Percentiles rank a stretch among this genome's conserved stretches.
Evolutionary conservation across 2,329 filamentous ascomycete genomes (phyloP).

Genomic region (Colletotrichum abscissum): DNA sequence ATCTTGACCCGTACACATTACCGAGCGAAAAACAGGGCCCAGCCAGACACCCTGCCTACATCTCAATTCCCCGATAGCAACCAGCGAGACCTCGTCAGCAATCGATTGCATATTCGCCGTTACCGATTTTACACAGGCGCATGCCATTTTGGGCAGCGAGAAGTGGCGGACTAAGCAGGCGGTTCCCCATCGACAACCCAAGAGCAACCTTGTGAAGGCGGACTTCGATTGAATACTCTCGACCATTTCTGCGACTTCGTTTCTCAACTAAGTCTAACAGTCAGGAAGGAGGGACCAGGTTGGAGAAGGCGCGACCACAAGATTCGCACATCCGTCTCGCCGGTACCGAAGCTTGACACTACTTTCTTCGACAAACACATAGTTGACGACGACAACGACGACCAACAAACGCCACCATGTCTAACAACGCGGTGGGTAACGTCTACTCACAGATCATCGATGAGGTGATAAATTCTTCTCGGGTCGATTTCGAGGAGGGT

Average conservation of each 20-base stretch:
- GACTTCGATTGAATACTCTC: not conserved
- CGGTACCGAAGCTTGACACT: not conserved
- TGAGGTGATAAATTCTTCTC: constrained; percentile 91
- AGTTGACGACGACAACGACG: not conserved
- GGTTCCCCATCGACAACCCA: not conserved
- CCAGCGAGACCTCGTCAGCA: not conserved
- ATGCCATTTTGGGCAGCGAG: constrained; percentile 24
- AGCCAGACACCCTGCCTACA: constrained; percentile 27
- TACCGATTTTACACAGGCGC: constrained; percentile 1
- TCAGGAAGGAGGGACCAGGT: not conserved
- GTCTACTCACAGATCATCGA: constrained; percentile 84
- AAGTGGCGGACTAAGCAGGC: constrained; percentile 30
- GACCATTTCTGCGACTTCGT: not conserved
- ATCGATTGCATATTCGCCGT: not conserved
- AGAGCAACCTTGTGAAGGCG: not conserved
- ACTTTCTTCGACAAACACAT: not conserved
- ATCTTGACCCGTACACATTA: constrained; percentile 53
- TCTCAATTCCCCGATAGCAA: not conserved
- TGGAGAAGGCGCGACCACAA: not conserved
- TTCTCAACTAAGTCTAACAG: not conserved
- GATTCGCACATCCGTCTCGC: not conserved
- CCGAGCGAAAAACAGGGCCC: constrained; percentile 39
- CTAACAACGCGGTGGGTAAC: constrained; percentile 72
- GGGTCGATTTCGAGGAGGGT: constrained; percentile 96
- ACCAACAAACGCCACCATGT: constrained; percentile 57